phyloP scores from a whole-genome alignment of 176 grass and related monocot genomes.

The Alloteropsis semialata region DNA sequence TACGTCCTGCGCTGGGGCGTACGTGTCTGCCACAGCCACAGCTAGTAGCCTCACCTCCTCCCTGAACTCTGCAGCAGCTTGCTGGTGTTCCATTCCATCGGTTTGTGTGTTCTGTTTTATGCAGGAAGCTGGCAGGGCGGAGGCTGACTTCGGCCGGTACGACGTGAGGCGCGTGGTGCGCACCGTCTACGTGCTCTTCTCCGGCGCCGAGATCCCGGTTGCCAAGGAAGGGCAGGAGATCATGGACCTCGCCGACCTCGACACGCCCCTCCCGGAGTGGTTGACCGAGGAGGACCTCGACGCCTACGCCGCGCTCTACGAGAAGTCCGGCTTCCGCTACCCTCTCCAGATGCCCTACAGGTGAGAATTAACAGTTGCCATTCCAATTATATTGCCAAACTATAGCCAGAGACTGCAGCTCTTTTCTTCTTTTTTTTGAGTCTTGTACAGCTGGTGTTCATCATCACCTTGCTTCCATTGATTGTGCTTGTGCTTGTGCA shows the following conservation, averaged over 20 bases:
- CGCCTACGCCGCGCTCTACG: constrained; percentile 29
- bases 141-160: constrained; percentile 40
- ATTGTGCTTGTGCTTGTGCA: too few species aligned
- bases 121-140: constrained; percentile 50
- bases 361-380: neutral
- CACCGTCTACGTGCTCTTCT: too few species aligned
- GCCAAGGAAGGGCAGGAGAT: constrained; percentile 24
- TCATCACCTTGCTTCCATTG: neutral
- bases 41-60: too few species aligned
- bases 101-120: neutral
- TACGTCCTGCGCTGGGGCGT: constrained; percentile 70
- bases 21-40: too few species aligned
- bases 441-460: neutral
- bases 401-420: too few species aligned
- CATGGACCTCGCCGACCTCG: constrained; percentile 47
- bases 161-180: constrained; percentile 49
- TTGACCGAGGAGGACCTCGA: constrained; percentile 50
- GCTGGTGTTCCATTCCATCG: neutral
- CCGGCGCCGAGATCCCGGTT: too few species aligned
- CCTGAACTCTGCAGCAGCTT: neutral
- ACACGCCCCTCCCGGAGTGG: constrained; percentile 40
- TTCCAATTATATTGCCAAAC: too few species aligned
- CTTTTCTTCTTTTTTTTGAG: too few species aligned
- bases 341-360: constrained; percentile 58
- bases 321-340: constrained; percentile 47